Evolutionary conservation across 805 yeast species (phyloP), one percentile per base, ranked within the genome.

Genomic region (Suhomyces emberorum): DNA sequence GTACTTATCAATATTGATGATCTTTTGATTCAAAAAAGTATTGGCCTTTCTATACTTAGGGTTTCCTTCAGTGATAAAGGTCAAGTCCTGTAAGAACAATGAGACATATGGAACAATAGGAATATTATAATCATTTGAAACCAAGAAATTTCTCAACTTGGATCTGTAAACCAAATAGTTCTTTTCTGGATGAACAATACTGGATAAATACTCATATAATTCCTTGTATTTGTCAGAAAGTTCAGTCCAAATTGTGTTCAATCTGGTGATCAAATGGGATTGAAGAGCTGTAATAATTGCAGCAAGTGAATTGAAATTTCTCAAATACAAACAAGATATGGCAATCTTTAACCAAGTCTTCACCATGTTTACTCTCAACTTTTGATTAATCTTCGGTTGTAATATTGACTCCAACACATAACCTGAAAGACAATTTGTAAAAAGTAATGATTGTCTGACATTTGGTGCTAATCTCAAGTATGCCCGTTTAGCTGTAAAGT

Each of bases 1-100:
- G 51, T 81, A 81, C 54, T 85, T 85, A 54, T 83, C 93, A 44
- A 84, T 75, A 51, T 85, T 83, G 50, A 85, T 76, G 44, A 82
- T 64, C 48, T 75, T 76, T 49, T 76, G 77, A 43, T 70, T 70
- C 49, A 77, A 63, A 49, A 76, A 76, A 4, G 65, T 73, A 42
- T 78, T 76, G 4, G 82, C 79, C 42, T 69, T 75, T 53, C 89
- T 68, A 54, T 65, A 79, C 48, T 77, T 81, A 26, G 83, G 72
- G 52, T 84, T 84, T n/a, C 93, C 91, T 47, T 85, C 95, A 34
- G 79, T 74, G n/a, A 83, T 77, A 61, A 84, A 83, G 0, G 89
- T 83, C 49, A 85, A 66, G 58, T 85, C 95, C 58, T 83, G 93
- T 30, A 85, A 62, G 55, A 82, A 84, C 36, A 85, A 61, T 30